These are phyloP conservation scores for Macrolepiota albuminosa DNA, from an alignment of 768 basidiomycete species.

Conservation along the genomic window DNA sequence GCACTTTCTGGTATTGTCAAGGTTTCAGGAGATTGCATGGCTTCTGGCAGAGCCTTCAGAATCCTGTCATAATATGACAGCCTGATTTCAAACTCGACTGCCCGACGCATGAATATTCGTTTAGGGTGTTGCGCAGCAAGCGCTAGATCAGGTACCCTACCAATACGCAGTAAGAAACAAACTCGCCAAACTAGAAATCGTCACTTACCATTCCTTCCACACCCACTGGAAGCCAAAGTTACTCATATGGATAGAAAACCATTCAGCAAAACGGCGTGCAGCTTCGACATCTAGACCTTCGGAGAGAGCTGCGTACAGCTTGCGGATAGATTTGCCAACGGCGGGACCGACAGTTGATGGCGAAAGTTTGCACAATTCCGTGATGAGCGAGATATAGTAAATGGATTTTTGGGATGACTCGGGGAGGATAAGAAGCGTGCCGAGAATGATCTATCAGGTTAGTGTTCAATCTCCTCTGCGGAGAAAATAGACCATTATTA, in stretches of 20 bases:
- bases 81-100: conserved; percentile 86
- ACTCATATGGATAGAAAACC: conserved; percentile 95
- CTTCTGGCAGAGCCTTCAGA: conserved; percentile 78
- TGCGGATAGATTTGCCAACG: conserved; percentile 92
- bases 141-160: conserved; percentile 81
- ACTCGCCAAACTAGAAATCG: not conserved
- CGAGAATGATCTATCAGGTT: conserved; percentile 59
- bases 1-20: conserved; percentile 63
- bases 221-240: conserved; percentile 99
- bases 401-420: conserved; percentile 71
- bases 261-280: conserved; percentile 79
- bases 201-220: conserved; percentile 94
- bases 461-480: not conserved
- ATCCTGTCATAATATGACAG: conserved; percentile 93
- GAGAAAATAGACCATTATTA: not conserved
- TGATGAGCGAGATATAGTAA: conserved; percentile 85
- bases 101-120: conserved; percentile 80
- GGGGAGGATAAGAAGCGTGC: conserved; percentile 72
- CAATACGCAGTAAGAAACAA: not conserved
- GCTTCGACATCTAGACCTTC: conserved; percentile 87
- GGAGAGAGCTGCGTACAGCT: conserved; percentile 72
- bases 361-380: conserved; percentile 92
- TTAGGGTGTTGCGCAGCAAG: conserved; percentile 78
- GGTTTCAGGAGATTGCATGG: conserved; percentile 65
- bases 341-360: conserved; percentile 92